Base-by-base conservation (phyloP, 257 asterid species). In the Nicotiana tabacum region DNA sequence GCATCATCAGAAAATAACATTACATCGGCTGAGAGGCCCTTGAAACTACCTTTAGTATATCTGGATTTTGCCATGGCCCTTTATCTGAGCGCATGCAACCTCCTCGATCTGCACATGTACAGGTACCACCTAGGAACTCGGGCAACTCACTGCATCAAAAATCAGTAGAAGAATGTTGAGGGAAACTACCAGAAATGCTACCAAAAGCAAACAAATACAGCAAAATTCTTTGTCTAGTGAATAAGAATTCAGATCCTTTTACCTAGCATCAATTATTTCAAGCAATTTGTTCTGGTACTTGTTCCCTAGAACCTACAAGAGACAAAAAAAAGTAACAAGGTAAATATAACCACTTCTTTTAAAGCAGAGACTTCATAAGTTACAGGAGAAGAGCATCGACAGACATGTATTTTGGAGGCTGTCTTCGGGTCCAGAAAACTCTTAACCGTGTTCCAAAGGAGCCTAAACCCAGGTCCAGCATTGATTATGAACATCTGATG, bases 11-110 rank as follows among this genome's bases (percentile, higher is more conserved):
- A 72, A 72, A 48, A 48, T 72, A 72, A 46, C 37, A 15, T 46
- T 72, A n/a, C 61, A 72, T 12, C 15, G 1, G 39, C 61, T 30
- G 46, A 2, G 43, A 27, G 53, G 24, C 33, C 77, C 24, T 6
- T 11, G 68, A 53, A 30, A 81, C 82, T 78, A 94, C 99, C 99
- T 96, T 93, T 84, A 94, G 81, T 81, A 96, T 93, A 43, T 91
- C 97, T 1, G 93, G 97, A 91, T 96, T 88, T 87, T 95, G 92
- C 99, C 99, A 96, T 46, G 99, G 98, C 78, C 99, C 98, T 90
- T 94, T 96, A 89, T 96, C 98, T 78, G 99, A 92, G 74, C 86
- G 97, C 82, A 93, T 91, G 90, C 99, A 96, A 10, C 98, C 98
- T 57, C 98, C 98, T 86, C 90, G 86, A 68, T 89, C 95, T 35